A percentile compares a stretch with the other conserved stretches of the same genome.
Evolutionary conservation across 306 rosid species (phyloP).

Genomic region (Ceratonia siliqua): DNA sequence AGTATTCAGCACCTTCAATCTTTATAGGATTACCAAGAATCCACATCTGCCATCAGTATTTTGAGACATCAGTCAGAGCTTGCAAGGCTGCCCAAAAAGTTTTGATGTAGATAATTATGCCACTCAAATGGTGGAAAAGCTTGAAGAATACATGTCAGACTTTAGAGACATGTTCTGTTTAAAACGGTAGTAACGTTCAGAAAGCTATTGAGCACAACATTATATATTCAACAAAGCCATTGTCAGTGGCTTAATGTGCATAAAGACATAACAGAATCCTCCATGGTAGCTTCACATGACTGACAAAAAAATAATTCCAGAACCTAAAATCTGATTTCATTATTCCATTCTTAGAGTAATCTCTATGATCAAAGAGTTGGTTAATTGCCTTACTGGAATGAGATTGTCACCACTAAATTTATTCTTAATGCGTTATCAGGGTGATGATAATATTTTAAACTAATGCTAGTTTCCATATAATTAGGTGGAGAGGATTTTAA

Average conservation of each 20-base stretch:
- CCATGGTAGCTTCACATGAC: neutral
- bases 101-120: neutral
- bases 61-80: constrained; percentile 25
- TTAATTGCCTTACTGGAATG: neutral
- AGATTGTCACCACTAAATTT: neutral
- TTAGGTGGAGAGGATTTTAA: neutral
- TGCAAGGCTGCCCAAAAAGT: constrained; percentile 1
- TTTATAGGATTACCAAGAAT: constrained; percentile 67
- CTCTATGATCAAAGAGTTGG: neutral
- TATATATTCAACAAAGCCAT: neutral
- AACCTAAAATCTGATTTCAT: neutral
- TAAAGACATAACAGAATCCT: neutral
- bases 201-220: neutral
- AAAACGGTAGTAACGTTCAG: neutral
- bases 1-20: constrained; percentile 59
- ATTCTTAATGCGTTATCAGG: neutral
- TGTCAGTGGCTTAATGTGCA: no score
- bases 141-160: neutral
- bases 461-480: neutral
- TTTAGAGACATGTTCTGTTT: neutral
- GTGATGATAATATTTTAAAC: neutral
- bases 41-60: constrained; percentile 55
- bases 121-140: neutral
- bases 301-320: neutral
- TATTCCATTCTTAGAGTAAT: neutral